These are phyloP conservation scores for Ophiocordyceps australis DNA, from an alignment of 2,329 filamentous ascomycete species.

Conservation along the genomic window DNA sequence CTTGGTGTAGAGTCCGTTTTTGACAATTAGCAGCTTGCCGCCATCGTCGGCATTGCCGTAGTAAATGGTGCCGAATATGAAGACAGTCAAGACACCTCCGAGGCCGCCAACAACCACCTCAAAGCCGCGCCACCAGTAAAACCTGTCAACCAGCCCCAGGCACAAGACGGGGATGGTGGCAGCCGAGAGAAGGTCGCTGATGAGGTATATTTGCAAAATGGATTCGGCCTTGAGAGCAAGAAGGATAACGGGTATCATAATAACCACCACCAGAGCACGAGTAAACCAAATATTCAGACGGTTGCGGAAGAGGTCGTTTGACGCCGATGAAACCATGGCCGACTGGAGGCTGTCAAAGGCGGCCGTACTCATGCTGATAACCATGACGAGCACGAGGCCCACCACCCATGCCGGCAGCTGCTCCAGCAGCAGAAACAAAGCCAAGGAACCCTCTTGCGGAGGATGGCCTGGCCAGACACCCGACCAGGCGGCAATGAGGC, in stretches of 20 bases:
- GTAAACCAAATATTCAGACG: conserved; percentile 59
- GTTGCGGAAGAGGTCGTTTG: conserved; percentile 75
- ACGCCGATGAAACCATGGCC: conserved; percentile 70
- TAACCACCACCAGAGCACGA: conserved; percentile 45
- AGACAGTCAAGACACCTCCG: conserved; percentile 62
- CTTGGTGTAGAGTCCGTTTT: conserved; percentile 54
- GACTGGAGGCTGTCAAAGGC: conserved; percentile 69
- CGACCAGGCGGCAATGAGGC: conserved; percentile 63
- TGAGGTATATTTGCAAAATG: conserved; percentile 67
- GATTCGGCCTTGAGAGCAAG: conserved; percentile 57
- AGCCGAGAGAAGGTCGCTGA: conserved; percentile 63
- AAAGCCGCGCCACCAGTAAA: conserved; percentile 65
- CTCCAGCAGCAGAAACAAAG: conserved; percentile 59
- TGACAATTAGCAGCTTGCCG: conserved; percentile 49
- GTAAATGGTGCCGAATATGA: conserved; percentile 66
- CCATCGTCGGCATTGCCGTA: conserved; percentile 48
- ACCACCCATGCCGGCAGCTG: conserved; percentile 66
- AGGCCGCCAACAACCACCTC: conserved; percentile 65
- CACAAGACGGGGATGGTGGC: conserved; percentile 58
- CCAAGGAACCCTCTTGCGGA: conserved; percentile 39
- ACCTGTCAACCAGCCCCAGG: conserved; percentile 49
- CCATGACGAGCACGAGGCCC: conserved; percentile 66
- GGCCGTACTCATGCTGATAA: conserved; percentile 56
- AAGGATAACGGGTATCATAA: conserved; percentile 59
- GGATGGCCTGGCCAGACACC: conserved; percentile 50